phyloP scores from a whole-genome alignment of 2,329 filamentous ascomycete genomes.

The Paecilomyces sp. region DNA sequence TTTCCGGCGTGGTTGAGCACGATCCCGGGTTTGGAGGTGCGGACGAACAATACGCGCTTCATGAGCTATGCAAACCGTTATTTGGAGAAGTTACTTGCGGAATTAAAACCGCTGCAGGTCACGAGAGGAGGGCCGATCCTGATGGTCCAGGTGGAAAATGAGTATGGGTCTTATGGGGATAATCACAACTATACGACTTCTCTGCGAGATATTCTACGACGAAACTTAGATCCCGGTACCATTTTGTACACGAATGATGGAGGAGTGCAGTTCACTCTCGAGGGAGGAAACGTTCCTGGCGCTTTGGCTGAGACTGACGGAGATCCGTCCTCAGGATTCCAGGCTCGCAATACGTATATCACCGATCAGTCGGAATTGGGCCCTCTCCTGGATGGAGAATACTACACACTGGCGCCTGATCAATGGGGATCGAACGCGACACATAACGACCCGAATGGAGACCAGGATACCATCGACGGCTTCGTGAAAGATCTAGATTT shows the following conservation, averaged over 20 bases:
- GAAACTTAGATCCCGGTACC: conserved; percentile 32
- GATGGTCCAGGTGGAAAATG: conserved; percentile 47
- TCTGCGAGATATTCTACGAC: conserved; percentile 35
- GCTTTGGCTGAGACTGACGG: conserved; percentile 44
- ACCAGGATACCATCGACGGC: conserved; percentile 1
- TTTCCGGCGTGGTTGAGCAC: conserved; percentile 41
- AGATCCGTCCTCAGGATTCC: conserved; percentile 34
- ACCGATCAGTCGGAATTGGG: conserved; percentile 21
- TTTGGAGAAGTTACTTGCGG: conserved; percentile 30
- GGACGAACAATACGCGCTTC: conserved; percentile 36
- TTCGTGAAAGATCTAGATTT: conserved; percentile 26
- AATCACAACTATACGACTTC: conserved; percentile 39
- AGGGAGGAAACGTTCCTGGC: conserved; percentile 37
- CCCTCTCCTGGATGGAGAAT: conserved; percentile 41
- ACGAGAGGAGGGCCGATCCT: conserved; percentile 41
- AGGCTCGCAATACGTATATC: conserved; percentile 36
- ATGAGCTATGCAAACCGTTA: conserved; percentile 32
- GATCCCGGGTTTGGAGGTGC: conserved; percentile 35
- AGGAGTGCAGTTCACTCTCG: conserved; percentile 35
- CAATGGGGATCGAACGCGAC: conserved; percentile 35
- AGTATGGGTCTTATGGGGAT: conserved; percentile 44
- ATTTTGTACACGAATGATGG: conserved; percentile 47
- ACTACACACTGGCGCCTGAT: conserved; percentile 41
- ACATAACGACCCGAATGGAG: conserved; percentile 19
- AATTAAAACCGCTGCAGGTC: conserved; percentile 30